Conservation (phyloP, 2,329 filamentous ascomycete species). For the Didymosphaeria variabile region DNA sequence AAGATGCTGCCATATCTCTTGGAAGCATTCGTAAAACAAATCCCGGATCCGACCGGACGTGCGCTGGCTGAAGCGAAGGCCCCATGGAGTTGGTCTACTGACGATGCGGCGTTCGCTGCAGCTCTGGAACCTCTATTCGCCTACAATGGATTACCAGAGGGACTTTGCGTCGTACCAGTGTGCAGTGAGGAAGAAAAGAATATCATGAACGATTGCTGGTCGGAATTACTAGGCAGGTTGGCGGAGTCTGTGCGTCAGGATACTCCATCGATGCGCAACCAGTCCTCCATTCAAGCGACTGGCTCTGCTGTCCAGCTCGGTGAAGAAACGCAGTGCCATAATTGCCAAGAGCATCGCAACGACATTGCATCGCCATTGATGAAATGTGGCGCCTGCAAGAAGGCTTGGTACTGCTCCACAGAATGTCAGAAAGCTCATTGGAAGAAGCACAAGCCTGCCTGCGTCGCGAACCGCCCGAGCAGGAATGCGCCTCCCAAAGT, state of each 20-base stretch:
- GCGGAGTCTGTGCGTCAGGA: neutral
- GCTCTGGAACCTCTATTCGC: neutral
- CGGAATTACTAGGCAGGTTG: neutral
- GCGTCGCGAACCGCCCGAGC: neutral
- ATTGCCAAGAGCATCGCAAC: neutral
- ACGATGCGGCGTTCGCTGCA: neutral
- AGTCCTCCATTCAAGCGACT: neutral
- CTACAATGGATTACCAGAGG: neutral
- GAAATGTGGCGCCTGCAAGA: neutral
- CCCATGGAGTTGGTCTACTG: conserved; percentile 5
- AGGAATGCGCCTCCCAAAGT: neutral
- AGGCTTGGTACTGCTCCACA: conserved; percentile 2
- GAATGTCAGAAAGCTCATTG: conserved; percentile 1
- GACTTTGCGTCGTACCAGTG: neutral
- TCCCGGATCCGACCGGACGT: neutral
- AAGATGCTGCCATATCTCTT: neutral
- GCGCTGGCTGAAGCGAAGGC: neutral
- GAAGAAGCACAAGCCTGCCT: neutral
- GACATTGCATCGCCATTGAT: neutral
- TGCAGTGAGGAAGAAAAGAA: neutral
- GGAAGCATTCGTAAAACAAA: neutral
- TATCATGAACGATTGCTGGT: neutral
- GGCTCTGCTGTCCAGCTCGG: neutral
- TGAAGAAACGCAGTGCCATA: neutral
- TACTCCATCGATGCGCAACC: neutral